These are phyloP conservation scores for Durio zibethinus DNA, from an alignment of 345 rosid genomes.

Conservation along the genomic window DNA sequence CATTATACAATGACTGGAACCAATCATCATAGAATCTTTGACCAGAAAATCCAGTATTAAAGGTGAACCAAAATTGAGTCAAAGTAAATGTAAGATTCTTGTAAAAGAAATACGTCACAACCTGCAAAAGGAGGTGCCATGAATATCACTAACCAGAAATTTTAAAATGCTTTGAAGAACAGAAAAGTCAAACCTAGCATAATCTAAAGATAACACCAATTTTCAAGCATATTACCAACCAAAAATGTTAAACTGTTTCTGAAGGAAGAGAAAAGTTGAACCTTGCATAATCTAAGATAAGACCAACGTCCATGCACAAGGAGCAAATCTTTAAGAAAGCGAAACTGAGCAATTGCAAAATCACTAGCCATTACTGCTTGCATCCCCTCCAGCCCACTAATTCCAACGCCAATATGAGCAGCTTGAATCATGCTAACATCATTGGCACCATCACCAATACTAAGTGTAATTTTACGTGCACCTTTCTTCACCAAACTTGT, in stretches of 20 bases:
- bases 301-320: constrained; percentile 99
- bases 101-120: constrained; percentile 92
- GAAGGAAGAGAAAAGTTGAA: constrained; percentile 21
- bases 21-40: constrained; percentile 98
- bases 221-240: constrained; percentile 56
- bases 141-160: constrained; percentile 9
- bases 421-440: constrained; percentile 99
- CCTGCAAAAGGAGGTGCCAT: constrained; percentile 51
- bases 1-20: constrained; percentile 95
- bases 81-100: constrained; percentile 94
- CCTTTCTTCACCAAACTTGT: constrained; percentile 95
- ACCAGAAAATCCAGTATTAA: constrained; percentile 95
- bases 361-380: constrained; percentile 99
- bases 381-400: constrained; percentile 98
- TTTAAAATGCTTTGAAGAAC: constrained; percentile 9
- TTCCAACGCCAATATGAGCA: constrained; percentile 96
- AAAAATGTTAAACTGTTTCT: constrained; percentile 13
- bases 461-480: constrained; percentile 86
- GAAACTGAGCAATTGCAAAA: constrained; percentile 97
- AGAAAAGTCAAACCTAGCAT: constrained; percentile 67
- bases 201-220: constrained; percentile 90
- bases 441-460: constrained; percentile 99
- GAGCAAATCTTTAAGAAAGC: constrained; percentile 86
- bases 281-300: constrained; percentile 98
- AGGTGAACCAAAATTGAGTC: constrained; percentile 99